Evolutionary conservation across 495 filamentous ascomycete species (phyloP).

Genomic region (Amorphotheca resinae): DNA sequence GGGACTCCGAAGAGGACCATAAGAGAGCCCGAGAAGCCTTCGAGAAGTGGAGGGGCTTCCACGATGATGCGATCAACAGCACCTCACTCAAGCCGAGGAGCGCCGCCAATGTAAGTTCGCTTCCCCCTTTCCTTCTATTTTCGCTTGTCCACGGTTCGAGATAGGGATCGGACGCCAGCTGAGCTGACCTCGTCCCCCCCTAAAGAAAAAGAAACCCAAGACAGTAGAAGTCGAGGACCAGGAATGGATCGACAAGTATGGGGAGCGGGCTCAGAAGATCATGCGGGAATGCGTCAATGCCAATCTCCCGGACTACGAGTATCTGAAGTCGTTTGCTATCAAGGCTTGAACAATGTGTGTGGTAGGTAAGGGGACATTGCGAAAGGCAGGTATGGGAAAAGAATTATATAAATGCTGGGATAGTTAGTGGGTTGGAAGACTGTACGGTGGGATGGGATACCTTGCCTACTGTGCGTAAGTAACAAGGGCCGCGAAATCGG

Average conservation of each 20-base stretch:
- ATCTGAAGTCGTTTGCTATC: slow-evolving; percentile 80
- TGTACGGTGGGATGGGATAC: too few species aligned
- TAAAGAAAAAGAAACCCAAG: slow-evolving; percentile 44
- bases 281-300: slow-evolving; percentile 67
- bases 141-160: background rate
- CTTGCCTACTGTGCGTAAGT: too few species aligned
- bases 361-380: background rate
- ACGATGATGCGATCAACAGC: slow-evolving; percentile 82
- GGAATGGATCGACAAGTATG: slow-evolving; percentile 76
- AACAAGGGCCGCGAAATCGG: too few species aligned
- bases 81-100: slow-evolving; percentile 54
- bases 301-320: slow-evolving; percentile 79
- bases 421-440: too few species aligned
- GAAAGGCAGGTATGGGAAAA: too few species aligned
- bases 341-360: slow-evolving; percentile 23
- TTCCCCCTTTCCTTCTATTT: background rate
- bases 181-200: too few species aligned
- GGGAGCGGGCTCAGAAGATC: slow-evolving; percentile 57
- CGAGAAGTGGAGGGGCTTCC: slow-evolving; percentile 94
- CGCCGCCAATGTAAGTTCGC: slow-evolving; percentile 47
- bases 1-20: slow-evolving; percentile 64
- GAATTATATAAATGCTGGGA: too few species aligned
- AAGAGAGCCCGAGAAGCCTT: slow-evolving; percentile 53
- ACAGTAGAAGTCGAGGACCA: slow-evolving; percentile 58
- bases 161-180: background rate